These are phyloP conservation scores for Lyophyllum atratum DNA, from an alignment of 768 basidiomycete genomes.

Conservation along the genomic window DNA sequence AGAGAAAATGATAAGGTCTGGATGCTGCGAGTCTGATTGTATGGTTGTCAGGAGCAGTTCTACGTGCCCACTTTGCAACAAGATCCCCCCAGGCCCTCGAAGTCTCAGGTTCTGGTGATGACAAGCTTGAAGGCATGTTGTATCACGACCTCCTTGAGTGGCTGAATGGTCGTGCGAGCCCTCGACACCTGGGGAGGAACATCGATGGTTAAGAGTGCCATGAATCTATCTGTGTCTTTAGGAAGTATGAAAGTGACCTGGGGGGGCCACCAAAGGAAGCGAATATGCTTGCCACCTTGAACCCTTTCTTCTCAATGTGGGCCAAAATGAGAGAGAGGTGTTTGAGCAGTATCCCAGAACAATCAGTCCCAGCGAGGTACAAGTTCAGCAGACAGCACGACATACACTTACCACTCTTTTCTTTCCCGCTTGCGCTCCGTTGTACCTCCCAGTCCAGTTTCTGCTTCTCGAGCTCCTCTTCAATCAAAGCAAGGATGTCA, in stretches of 20 bases:
- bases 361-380: neutral
- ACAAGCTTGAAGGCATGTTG: slow-evolving; percentile 3
- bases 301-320: slow-evolving; percentile 6
- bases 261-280: slow-evolving; percentile 2
- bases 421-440: slow-evolving; percentile 2
- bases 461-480: neutral
- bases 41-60: neutral
- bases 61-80: slow-evolving; percentile 1
- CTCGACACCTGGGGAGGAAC: slow-evolving; percentile 3
- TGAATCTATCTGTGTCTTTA: neutral
- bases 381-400: slow-evolving; percentile 2
- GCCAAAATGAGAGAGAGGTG: neutral
- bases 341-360: neutral
- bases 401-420: neutral
- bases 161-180: neutral
- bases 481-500: too few relatives aligned
- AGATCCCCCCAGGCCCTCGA: neutral
- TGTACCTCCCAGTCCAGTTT: slow-evolving; percentile 7
- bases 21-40: neutral
- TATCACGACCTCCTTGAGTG: slow-evolving; percentile 5
- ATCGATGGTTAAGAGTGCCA: neutral
- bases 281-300: slow-evolving; percentile 4
- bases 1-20: slow-evolving; percentile 1
- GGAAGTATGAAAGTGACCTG: slow-evolving; percentile 2
- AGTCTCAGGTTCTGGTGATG: neutral